Evolutionary conservation across 2,329 filamentous ascomycete genomes (phyloP).

Genomic region (Colletotrichum sp.): DNA sequence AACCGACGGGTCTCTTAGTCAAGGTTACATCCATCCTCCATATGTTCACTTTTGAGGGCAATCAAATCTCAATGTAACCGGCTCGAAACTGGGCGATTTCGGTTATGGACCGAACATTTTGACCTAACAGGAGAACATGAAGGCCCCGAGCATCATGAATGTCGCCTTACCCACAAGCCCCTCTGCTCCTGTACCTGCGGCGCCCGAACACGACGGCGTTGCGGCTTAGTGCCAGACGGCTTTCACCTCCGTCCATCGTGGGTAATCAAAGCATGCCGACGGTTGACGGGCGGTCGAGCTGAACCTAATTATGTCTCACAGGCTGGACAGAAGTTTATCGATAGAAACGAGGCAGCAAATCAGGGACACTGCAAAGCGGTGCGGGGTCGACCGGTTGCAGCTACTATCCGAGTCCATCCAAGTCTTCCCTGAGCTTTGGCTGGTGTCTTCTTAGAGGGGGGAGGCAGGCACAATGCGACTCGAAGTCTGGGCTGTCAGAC

Average conservation of each 20-base stretch:
- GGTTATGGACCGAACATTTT: background rate
- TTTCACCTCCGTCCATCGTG: background rate
- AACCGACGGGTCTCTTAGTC: background rate
- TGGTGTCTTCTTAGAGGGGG: background rate
- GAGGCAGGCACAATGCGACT: background rate
- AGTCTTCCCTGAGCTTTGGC: background rate
- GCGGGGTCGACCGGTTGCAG: background rate
- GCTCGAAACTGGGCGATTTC: background rate
- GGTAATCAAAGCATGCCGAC: background rate
- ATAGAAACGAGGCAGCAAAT: background rate
- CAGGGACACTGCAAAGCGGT: background rate
- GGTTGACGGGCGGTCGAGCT: background rate
- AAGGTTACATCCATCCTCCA: background rate
- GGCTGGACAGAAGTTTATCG: background rate
- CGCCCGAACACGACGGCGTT: background rate
- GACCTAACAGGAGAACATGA: background rate
- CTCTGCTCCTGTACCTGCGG: background rate
- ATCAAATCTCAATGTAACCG: background rate
- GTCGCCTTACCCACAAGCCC: background rate
- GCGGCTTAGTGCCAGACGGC: background rate
- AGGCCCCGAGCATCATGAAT: background rate
- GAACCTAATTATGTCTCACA: background rate
- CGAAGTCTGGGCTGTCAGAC: conserved; percentile 5
- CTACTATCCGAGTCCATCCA: background rate
- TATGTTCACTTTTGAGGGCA: background rate